Conservation (phyloP, 352 stramenopile species). For the Globisporangium radiosum region DNA sequence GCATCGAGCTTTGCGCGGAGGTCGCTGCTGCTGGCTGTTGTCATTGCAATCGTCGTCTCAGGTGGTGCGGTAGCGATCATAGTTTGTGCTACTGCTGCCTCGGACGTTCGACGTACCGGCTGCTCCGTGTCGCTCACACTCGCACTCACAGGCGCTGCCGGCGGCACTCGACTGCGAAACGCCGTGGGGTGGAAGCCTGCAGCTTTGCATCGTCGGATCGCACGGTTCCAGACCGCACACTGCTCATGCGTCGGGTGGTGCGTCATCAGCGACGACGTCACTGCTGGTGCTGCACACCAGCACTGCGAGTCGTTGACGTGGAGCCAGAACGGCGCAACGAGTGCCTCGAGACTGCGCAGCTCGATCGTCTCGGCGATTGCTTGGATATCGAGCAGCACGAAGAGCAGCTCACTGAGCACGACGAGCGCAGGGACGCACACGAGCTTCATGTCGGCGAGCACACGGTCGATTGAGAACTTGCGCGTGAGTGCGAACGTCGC, state of each 20-base stretch:
- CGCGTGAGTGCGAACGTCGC: slow-evolving; percentile 37
- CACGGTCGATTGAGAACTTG: slow-evolving; percentile 35
- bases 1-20: slow-evolving; percentile 31
- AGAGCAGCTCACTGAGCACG: slow-evolving; percentile 44
- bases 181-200: slow-evolving; percentile 25
- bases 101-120: too few species aligned
- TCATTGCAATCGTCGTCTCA: not conserved
- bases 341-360: slow-evolving; percentile 21
- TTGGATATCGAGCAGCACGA: slow-evolving; percentile 36
- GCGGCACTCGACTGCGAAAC: not conserved
- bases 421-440: slow-evolving; percentile 27
- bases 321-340: slow-evolving; percentile 50
- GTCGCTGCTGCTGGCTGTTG: slow-evolving; percentile 4
- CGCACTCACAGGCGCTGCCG: not conserved
- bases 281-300: not conserved
- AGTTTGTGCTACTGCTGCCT: not conserved
- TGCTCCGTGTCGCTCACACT: too few species aligned
- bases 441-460: slow-evolving; percentile 34
- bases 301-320: slow-evolving; percentile 4
- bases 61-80: not conserved
- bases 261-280: slow-evolving; percentile 2
- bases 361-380: slow-evolving; percentile 17
- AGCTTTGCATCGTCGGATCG: slow-evolving; percentile 44
- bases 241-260: slow-evolving; percentile 16
- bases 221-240: slow-evolving; percentile 62